phyloP scores from a whole-genome alignment of 129 eudicot species.

The Helichrysum umbraculigerum region DNA sequence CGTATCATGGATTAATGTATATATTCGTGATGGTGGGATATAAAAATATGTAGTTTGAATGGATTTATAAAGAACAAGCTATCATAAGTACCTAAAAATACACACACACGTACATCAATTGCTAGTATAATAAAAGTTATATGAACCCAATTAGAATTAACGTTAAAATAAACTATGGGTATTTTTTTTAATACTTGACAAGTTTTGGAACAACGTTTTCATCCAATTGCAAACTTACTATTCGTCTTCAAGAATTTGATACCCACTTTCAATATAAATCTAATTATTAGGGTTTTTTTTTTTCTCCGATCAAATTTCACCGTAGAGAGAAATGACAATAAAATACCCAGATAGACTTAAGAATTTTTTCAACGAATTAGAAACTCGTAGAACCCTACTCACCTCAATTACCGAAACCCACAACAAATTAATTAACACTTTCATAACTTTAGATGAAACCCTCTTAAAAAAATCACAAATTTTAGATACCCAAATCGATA shows the following conservation, averaged over 20 bases:
- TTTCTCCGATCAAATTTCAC: slow-evolving; percentile 12
- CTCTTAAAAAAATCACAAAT: slow-evolving; percentile 30
- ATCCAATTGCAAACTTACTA: neutral
- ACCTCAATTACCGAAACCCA: slow-evolving; percentile 43
- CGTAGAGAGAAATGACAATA: slow-evolving; percentile 4
- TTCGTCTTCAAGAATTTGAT: neutral
- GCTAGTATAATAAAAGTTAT: too few relatives aligned
- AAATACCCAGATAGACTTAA: slow-evolving; percentile 38
- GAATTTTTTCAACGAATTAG: slow-evolving; percentile 44
- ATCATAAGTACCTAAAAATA: too few relatives aligned
- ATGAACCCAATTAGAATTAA: too few relatives aligned
- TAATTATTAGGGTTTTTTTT: neutral
- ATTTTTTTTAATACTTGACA: too few relatives aligned
- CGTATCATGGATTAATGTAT: too few relatives aligned
- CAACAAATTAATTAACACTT: slow-evolving; percentile 44
- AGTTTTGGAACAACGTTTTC: neutral
- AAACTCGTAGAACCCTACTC: slow-evolving; percentile 43
- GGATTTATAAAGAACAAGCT: too few relatives aligned
- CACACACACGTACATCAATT: too few relatives aligned
- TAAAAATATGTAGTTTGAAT: too few relatives aligned
- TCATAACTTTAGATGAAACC: slow-evolving; percentile 37
- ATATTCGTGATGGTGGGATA: too few relatives aligned
- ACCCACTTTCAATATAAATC: neutral
- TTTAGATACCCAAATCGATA: slow-evolving; percentile 39
- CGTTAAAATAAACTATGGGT: too few relatives aligned